Evolutionary conservation across 306 rosid species (phyloP).

Genomic region (Mucuna pruriens): DNA sequence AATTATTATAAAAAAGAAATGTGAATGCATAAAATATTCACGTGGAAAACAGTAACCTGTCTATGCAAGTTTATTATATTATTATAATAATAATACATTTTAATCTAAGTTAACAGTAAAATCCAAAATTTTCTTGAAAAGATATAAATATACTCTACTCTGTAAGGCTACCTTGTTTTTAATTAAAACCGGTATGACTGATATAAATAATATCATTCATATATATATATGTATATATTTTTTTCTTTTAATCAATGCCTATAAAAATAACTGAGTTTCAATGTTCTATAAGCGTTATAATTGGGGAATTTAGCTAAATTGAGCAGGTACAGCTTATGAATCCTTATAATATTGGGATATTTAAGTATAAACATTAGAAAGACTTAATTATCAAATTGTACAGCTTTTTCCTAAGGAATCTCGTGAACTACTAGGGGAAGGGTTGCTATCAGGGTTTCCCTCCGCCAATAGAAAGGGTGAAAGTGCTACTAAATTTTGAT

Average conservation of each 20-base stretch:
- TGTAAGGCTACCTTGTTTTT: neutral
- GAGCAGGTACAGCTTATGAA: neutral
- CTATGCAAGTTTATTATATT: neutral
- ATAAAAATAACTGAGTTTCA: neutral
- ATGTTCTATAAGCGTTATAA: neutral
- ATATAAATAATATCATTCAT: neutral
- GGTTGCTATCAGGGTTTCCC: neutral
- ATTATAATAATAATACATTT: neutral
- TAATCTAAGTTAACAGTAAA: no score
- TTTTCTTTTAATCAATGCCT: neutral
- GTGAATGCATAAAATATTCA: constrained; percentile 25
- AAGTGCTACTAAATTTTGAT: neutral
- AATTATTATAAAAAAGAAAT: neutral
- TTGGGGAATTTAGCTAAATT: neutral
- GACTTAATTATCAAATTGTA: neutral
- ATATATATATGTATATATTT: neutral
- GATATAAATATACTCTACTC: neutral
- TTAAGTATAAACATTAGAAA: neutral
- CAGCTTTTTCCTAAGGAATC: neutral
- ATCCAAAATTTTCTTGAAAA: no score
- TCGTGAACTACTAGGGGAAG: constrained; percentile 12
- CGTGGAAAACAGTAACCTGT: neutral
- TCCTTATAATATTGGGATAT: neutral
- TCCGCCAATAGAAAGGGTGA: neutral
- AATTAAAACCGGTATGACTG: neutral